A percentile compares a stretch with the other conserved stretches of the same genome.
Evolutionary conservation across 1,284 basidiomycete species (phyloP).

Genomic region (Kwoniella shivajii): DNA sequence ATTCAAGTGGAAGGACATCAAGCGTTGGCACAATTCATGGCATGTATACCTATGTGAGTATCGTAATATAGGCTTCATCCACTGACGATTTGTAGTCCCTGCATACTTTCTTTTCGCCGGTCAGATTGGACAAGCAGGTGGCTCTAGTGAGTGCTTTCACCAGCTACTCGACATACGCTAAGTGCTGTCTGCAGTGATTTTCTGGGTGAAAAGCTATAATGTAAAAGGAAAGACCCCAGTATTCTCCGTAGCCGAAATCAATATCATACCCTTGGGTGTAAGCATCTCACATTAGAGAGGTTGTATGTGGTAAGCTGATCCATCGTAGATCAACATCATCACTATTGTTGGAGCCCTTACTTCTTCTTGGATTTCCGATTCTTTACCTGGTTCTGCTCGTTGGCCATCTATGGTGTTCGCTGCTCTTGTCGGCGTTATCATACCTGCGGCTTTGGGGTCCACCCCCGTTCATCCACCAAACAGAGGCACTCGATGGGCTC

Average conservation of each 20-base stretch:
- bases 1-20: constrained; percentile 37
- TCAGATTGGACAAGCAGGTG: constrained; percentile 30
- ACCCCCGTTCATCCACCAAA: constrained; percentile 28
- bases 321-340: constrained; percentile 30
- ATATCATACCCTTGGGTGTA: constrained; percentile 35
- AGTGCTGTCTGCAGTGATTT: constrained; percentile 24
- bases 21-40: constrained; percentile 36
- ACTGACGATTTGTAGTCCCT: constrained; percentile 21
- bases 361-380: constrained; percentile 30
- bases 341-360: constrained; percentile 24
- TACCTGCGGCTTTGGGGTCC: constrained; percentile 25
- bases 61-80: not conserved
- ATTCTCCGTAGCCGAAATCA: constrained; percentile 30
- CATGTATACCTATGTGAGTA: constrained; percentile 34
- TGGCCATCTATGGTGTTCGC: constrained; percentile 35
- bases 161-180: not conserved
- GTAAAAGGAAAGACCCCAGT: constrained; percentile 19
- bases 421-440: constrained; percentile 18
- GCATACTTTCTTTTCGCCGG: constrained; percentile 26
- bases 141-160: constrained; percentile 20
- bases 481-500: constrained; percentile 23
- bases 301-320: not conserved
- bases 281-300: not conserved
- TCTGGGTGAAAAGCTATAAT: constrained; percentile 37
- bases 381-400: constrained; percentile 25